Percentiles rank a stretch among this genome's conserved stretches.
These are phyloP conservation scores for Fusarium dimerum DNA, from an alignment of 2,329 filamentous ascomycete genomes.

Conservation along the genomic window DNA sequence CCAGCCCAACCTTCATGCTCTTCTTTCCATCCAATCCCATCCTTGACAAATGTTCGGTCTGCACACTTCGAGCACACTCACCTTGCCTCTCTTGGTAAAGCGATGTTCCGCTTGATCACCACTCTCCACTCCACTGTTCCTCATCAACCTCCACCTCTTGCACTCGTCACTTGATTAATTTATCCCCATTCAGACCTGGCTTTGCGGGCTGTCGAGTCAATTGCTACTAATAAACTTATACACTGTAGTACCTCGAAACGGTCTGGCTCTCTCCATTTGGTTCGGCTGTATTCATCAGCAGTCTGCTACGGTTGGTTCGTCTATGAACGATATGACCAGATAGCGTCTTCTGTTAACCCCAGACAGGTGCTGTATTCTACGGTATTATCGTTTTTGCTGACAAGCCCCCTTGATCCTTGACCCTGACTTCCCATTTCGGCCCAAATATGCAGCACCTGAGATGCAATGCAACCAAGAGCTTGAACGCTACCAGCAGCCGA, in stretches of 20 bases:
- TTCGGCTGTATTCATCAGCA: no score
- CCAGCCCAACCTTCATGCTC: background rate
- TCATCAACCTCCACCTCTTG: conserved; percentile 10
- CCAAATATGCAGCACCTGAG: background rate
- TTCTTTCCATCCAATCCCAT: conserved; percentile 7
- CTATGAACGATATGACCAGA: background rate
- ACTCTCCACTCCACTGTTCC: conserved; percentile 20
- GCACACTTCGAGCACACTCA: conserved; percentile 20
- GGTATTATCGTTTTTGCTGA: background rate
- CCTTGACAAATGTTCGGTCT: conserved; percentile 11
- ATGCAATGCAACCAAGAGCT: background rate
- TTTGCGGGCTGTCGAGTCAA: background rate
- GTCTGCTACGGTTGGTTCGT: background rate
- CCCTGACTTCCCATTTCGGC: background rate
- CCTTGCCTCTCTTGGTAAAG: conserved; percentile 21
- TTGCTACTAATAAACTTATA: no score
- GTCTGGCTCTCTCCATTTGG: no score
- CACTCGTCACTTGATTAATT: conserved; percentile 1
- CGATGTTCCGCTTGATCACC: conserved; percentile 12
- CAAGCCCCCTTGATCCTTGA: background rate
- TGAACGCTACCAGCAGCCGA: background rate
- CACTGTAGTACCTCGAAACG: no score
- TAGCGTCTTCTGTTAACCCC: conserved; percentile 1
- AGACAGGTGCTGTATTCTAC: background rate
- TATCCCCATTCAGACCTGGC: background rate